Evolutionary conservation across 2,329 filamentous ascomycete genomes (phyloP), one percentile per base, ranked within the genome.

Genomic region (Botrytis tulipae): DNA sequence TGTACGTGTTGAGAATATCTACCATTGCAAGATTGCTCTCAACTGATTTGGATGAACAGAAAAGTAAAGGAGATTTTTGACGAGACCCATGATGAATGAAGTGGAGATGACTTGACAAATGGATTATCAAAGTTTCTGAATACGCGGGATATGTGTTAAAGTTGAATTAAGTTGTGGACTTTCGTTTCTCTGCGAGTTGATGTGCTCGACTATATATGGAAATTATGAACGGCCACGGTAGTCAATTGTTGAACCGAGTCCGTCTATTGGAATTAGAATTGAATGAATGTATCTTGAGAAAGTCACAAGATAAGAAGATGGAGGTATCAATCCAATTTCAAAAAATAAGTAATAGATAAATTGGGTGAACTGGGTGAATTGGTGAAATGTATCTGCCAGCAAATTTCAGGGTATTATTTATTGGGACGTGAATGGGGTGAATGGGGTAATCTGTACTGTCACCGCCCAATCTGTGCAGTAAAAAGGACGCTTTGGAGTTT

Each of bases 11-110:
- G 25, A 46, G 5, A 29, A 62, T 29, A 73, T 37, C 18, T 86
- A 96, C 94, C 94, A 97, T 91, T 97, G 94, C 76, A 97, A 87
- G 76, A 97, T 94, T 65, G 92, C 87, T 80, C 93, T 90, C 82
- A 97, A 85, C 85, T 97, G 88, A 77, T 87, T 87, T 51, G 93
- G 92, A 83, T 97, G 94, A 77, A 93, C 84, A 74, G 90, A 83
- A 80, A 90, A 93, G 85, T 95, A 96, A 76, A 93, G 80, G 74
- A 90, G 82, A 78, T 89, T 86, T 73, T 79, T 81, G 71, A 84
- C 79, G 71, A 82, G 82, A 76, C 85, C 87, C 89, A 91, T 91
- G 76, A 80, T 87, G 81, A 78, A 42, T 61, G 61, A 40, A 65
- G 65, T 70, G 65, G 65, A 60, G 61, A 44, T 63, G 5, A n/a